A percentile compares a stretch with the other conserved stretches of the same genome.
phyloP scores from a whole-genome alignment of 768 basidiomycete genomes.

The Podaxis rugospora region DNA sequence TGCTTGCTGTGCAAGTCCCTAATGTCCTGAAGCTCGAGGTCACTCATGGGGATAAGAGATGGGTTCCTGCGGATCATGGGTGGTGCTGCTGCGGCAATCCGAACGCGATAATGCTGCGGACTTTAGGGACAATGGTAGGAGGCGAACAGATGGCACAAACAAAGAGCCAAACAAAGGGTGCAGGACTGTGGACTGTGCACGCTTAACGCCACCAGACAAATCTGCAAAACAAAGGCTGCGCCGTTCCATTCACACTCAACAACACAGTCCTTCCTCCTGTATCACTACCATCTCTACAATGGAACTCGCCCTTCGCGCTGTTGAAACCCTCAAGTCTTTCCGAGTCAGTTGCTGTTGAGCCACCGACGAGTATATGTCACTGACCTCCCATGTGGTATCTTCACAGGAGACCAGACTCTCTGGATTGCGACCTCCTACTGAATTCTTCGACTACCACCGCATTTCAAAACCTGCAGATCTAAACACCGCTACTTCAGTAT shows the following conservation, averaged over 20 bases:
- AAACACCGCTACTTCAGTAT: constrained; percentile 71
- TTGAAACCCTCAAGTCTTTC: constrained; percentile 65
- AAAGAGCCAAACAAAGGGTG: constrained; percentile 16
- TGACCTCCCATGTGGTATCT: constrained; percentile 4
- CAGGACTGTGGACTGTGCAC: constrained; percentile 7
- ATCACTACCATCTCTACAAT: constrained; percentile 32
- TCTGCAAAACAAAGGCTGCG: not conserved
- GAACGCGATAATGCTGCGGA: not conserved
- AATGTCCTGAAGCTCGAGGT: constrained; percentile 76
- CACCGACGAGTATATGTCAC: not conserved
- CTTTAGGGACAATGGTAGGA: constrained; percentile 11
- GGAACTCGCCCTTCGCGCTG: constrained; percentile 63
- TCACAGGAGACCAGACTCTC: constrained; percentile 74
- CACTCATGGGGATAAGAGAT: constrained; percentile 72
- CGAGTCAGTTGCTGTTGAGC: constrained; percentile 40
- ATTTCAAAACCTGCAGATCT: constrained; percentile 81
- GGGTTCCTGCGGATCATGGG: constrained; percentile 74
- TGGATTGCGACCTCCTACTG: constrained; percentile 62
- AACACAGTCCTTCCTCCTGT: constrained; percentile 14
- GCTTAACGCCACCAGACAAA: constrained; percentile 12
- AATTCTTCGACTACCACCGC: constrained; percentile 84
- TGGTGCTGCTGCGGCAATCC: not conserved
- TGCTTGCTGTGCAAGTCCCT: constrained; percentile 55
- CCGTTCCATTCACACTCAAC: constrained; percentile 7
- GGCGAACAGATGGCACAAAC: constrained; percentile 9